phyloP scores from a whole-genome alignment of 164 flowering plant species.

The Pachysandra terminalis region DNA sequence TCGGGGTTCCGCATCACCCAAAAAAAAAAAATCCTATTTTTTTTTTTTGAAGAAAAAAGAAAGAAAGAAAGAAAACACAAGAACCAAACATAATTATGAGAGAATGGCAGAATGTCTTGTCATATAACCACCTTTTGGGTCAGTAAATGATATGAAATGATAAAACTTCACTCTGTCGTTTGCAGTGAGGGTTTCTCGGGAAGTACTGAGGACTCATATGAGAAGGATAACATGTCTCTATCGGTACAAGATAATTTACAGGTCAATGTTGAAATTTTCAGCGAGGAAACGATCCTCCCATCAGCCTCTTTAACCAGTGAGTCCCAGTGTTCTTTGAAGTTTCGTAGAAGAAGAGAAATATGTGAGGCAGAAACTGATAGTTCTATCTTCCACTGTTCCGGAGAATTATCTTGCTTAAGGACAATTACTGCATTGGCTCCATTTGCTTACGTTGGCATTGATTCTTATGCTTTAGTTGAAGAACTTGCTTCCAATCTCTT shows the following conservation, averaged over 20 bases:
- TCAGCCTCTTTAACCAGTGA: conserved; percentile 13
- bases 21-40: too few relatives aligned
- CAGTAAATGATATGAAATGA: neutral
- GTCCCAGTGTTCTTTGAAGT: conserved; percentile 16
- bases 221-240: conserved; percentile 1
- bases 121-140: neutral
- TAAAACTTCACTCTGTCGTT: neutral
- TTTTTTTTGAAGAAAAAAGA: too few relatives aligned
- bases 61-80: neutral
- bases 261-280: conserved; percentile 12
- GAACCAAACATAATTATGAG: neutral
- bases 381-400: conserved; percentile 28
- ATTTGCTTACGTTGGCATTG: conserved; percentile 48
- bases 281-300: conserved; percentile 9
- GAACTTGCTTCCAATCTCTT: conserved; percentile 41
- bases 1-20: too few relatives aligned
- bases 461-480: conserved; percentile 41
- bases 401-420: conserved; percentile 46
- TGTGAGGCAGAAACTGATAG: conserved; percentile 18
- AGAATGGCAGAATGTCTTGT: neutral
- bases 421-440: conserved; percentile 66
- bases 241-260: conserved; percentile 16
- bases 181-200: conserved; percentile 37
- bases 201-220: conserved; percentile 18
- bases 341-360: conserved; percentile 12